Evolutionary conservation across 129 eudicot species (phyloP), one percentile per base, ranked within the genome.

Genomic region (Flaveria brownii): DNA sequence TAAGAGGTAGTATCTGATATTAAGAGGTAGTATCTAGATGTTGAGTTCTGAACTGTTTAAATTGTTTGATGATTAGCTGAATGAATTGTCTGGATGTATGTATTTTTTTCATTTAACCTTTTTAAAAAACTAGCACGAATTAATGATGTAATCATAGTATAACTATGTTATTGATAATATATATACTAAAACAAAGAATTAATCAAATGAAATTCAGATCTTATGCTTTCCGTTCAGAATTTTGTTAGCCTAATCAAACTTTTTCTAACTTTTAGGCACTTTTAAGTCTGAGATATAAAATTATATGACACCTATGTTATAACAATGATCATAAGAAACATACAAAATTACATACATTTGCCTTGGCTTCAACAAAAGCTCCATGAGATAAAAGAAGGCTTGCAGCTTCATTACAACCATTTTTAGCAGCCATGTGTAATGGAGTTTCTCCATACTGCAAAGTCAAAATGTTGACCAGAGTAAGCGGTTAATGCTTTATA

Each of bases 361-460:
- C 94, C 64, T 83, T 88, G 78, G 95, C 94, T 85, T 91, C 95
- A 22, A 83, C 67, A 80, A 68, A 81, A 50, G 97, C 87, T 72
- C 95, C 97, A 55, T 78, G 88, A 75, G 92, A 81, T 55, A 91
- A 88, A 85, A 91, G 97, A 72, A 88, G 42, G 78, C 81, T 71
- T 14, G 82, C 91, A 70, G 93, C 84, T 72, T 84, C 93, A 67
- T 83, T 82, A 62, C 97, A 88, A 42, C 97, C 97, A 73, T 90
- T 88, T 85, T 88, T 90, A 67, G 96, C 91, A 42, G 93, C 97
- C 93, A 91, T 84, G 77, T 91, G 97, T 73, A 91, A 82, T 43
- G 97, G 94, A 71, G 97, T 91, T 81, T 91, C 97, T 61, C 97
- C 97, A 78, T 91, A 91, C 97, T 91, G 81, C 82, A 75, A 73